phyloP scores from a whole-genome alignment of 306 rosid species.

The Trifolium subterraneum region DNA sequence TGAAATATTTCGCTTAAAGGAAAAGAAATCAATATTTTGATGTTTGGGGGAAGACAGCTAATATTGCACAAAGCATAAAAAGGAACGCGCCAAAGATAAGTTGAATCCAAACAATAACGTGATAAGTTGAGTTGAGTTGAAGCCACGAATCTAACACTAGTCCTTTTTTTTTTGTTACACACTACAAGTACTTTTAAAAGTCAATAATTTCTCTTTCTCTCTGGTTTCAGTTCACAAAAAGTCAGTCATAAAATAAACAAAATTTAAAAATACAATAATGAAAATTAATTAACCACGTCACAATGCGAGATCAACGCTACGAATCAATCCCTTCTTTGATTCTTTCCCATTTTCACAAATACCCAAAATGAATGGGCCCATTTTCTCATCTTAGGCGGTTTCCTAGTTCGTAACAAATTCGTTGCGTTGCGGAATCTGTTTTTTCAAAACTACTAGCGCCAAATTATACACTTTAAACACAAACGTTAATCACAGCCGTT shows the following conservation, averaged over 20 bases:
- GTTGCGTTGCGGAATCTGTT: conserved; percentile 18
- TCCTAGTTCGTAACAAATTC: conserved; percentile 36
- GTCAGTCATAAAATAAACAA: background rate
- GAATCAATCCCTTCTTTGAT: conserved; percentile 33
- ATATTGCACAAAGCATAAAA: conserved; percentile 34
- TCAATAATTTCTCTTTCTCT: background rate
- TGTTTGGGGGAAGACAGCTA: conserved; percentile 36
- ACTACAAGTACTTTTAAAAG: background rate
- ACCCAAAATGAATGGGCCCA: background rate
- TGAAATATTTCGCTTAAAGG: conserved; percentile 1
- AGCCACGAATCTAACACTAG: conserved; percentile 35
- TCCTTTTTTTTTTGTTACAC: background rate
- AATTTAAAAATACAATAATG: background rate
- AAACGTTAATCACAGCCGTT: conserved; percentile 31
- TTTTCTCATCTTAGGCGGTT: conserved; percentile 39
- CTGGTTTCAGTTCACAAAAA: background rate
- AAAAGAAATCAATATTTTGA: background rate
- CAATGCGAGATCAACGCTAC: conserved; percentile 57
- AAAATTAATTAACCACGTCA: conserved; percentile 32
- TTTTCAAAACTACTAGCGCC: conserved; percentile 54
- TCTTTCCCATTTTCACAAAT: conserved; percentile 43
- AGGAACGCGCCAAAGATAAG: conserved; percentile 6
- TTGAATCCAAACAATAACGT: background rate
- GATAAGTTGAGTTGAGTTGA: conserved; percentile 32
- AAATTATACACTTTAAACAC: conserved; percentile 14